A percentile compares a stretch with the other conserved stretches of the same genome.
These are phyloP conservation scores for Panellus pusillus DNA, from an alignment of 768 basidiomycete species.

Conservation along the genomic window DNA sequence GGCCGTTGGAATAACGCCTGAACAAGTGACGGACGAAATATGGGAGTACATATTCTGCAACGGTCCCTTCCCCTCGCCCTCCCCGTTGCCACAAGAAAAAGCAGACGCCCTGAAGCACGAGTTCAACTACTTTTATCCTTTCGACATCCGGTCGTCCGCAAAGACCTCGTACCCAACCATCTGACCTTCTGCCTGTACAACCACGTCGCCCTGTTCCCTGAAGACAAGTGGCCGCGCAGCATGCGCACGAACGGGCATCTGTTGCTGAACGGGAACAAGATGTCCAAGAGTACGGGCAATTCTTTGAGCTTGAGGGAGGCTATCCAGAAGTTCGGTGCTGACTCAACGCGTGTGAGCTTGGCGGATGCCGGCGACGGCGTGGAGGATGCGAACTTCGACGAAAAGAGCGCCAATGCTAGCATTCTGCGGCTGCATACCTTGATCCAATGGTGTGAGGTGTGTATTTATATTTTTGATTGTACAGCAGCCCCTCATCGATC, in stretches of 20 bases:
- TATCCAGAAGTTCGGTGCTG: slow-evolving; percentile 94
- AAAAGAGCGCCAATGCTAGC: slow-evolving; percentile 95
- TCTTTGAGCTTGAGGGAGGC: slow-evolving; percentile 87
- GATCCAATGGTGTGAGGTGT: slow-evolving; percentile 87
- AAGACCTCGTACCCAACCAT: slow-evolving; percentile 95
- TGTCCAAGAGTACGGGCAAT: slow-evolving; percentile 97
- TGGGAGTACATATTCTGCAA: slow-evolving; percentile 93
- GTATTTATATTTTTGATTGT: slow-evolving; percentile 18
- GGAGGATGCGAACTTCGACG: slow-evolving; percentile 99
- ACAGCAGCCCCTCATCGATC: slow-evolving; percentile 3
- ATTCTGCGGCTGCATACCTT: slow-evolving; percentile 92
- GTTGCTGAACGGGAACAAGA: slow-evolving; percentile 97
- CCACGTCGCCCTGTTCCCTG: slow-evolving; percentile 93
- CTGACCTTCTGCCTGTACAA: slow-evolving; percentile 92
- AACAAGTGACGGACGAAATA: slow-evolving; percentile 95
- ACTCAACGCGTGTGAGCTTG: slow-evolving; percentile 86
- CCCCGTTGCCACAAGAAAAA: slow-evolving; percentile 72
- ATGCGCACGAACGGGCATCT: slow-evolving; percentile 96
- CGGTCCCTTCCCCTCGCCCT: slow-evolving; percentile 69
- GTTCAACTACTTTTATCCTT: slow-evolving; percentile 96
- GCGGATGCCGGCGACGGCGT: slow-evolving; percentile 97
- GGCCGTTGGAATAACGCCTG: slow-evolving; percentile 82
- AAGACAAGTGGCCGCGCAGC: slow-evolving; percentile 85
- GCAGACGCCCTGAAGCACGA: slow-evolving; percentile 85
- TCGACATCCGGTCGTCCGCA: slow-evolving; percentile 96